Conservation (phyloP, 371 early-diverging fungal species). For the Ecytonucleospora hepatopenaei region DNA sequence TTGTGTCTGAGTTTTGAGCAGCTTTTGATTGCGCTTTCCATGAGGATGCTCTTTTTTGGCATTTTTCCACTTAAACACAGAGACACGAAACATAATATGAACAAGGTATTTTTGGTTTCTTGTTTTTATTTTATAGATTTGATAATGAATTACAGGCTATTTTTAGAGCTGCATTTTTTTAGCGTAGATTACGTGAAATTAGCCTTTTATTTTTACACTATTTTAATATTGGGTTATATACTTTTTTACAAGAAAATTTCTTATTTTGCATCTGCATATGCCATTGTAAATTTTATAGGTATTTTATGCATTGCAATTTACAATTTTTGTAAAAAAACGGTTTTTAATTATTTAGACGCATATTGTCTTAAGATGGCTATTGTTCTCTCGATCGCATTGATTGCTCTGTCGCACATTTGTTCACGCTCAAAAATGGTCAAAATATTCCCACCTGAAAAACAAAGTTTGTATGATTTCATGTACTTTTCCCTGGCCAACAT, state of each 20-base stretch:
- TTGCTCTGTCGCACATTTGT: neutral
- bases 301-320: neutral
- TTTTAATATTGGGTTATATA: neutral
- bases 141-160: neutral
- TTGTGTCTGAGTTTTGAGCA: slow-evolving; percentile 2
- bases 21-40: too few species aligned
- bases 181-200: neutral
- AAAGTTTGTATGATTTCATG: neutral
- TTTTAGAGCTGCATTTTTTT: neutral
- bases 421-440: neutral
- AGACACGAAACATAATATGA: neutral
- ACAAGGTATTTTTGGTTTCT: neutral
- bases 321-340: neutral
- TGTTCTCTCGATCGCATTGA: neutral
- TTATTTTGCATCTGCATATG: neutral
- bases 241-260: neutral
- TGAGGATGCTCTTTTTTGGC: neutral
- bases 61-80: neutral
- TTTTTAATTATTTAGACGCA: neutral
- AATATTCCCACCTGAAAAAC: neutral
- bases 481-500: neutral
- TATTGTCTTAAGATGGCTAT: neutral
- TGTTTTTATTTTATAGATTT: neutral
- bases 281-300: neutral
- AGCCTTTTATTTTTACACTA: neutral